These are phyloP conservation scores for Citrus inodora DNA, from an alignment of 345 rosid species.

Conservation along the genomic window DNA sequence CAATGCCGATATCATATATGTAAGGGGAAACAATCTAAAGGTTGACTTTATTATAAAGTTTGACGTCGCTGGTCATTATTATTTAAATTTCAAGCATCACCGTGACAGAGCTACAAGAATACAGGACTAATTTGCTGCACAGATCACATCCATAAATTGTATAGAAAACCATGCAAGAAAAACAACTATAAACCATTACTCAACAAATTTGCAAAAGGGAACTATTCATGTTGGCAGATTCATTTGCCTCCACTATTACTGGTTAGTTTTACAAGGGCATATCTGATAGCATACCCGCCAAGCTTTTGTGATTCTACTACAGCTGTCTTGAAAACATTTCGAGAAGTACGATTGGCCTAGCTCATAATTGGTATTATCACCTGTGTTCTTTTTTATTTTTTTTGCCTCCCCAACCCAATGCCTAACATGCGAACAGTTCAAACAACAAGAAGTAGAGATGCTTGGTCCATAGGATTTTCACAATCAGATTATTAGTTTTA, in stretches of 20 bases:
- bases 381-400: too few species aligned
- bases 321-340: background rate
- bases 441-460: background rate
- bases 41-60: background rate
- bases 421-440: background rate
- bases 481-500: background rate
- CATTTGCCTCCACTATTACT: background rate
- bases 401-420: background rate
- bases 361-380: background rate
- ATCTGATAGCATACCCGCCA: background rate
- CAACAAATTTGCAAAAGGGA: background rate
- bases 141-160: background rate
- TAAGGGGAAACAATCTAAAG: constrained; percentile 6
- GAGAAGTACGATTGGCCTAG: background rate
- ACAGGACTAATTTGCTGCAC: background rate
- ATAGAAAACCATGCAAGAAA: background rate
- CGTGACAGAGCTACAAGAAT: background rate
- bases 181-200: background rate
- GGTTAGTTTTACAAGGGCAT: background rate
- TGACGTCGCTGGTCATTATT: background rate
- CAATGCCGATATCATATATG: background rate
- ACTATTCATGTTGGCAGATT: background rate
- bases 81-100: background rate
- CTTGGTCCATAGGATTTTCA: background rate
- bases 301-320: background rate